Evolutionary conservation across 2,329 filamentous ascomycete species (phyloP), one percentile per base, ranked within the genome.

Genomic region (Claviceps sp.): DNA sequence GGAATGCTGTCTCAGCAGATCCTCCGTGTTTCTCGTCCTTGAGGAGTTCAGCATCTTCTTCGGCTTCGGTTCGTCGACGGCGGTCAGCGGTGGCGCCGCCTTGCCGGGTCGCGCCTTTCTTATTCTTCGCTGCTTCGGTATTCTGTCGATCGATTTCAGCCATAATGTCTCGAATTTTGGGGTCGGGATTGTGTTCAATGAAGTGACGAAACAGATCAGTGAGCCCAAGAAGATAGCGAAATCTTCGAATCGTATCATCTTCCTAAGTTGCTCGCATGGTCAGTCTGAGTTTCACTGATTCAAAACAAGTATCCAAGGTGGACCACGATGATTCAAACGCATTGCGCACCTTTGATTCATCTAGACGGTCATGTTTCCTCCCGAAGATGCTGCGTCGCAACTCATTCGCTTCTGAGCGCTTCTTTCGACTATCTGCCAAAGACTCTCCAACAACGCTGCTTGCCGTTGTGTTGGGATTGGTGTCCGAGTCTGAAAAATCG

Each of bases 131-230:
- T 34, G 81, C 78, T 59, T 89, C 87, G 13, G 79, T 83, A 65
- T 97, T 94, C 65, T 95, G 90, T 47, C 88, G 84, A 68, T 98
- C 93, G 62, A 97, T 96, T 68, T 96, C 88, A 49, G 80, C 78
- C 78, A 97, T 93, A 60, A 96, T 89, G 54, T 95, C 87, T 61
- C 91, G 87, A 62, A 97, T 93, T 61, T 87, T 88, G 16, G 93
- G 91, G 63, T 98, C 90, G 5, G 90, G 91, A 64, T 96, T 98
- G 8, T 89, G 89, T 65, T 97, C 90, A 70, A 98, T 98, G 68
- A 98, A 98, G 70, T 98, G 93, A 58, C 94, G 89, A 73, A 98
- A 98, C 20, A 98, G 76, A 63, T 98, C 93, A 16, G 93, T 98
- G 50, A 98, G 75, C 26, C 94, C 94, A 14, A 98, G 79, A 1